Percentiles rank a stretch among this genome's conserved stretches.
Evolutionary conservation across 2,329 filamentous ascomycete species (phyloP).

Genomic region (Furcasterigmium furcatum): DNA sequence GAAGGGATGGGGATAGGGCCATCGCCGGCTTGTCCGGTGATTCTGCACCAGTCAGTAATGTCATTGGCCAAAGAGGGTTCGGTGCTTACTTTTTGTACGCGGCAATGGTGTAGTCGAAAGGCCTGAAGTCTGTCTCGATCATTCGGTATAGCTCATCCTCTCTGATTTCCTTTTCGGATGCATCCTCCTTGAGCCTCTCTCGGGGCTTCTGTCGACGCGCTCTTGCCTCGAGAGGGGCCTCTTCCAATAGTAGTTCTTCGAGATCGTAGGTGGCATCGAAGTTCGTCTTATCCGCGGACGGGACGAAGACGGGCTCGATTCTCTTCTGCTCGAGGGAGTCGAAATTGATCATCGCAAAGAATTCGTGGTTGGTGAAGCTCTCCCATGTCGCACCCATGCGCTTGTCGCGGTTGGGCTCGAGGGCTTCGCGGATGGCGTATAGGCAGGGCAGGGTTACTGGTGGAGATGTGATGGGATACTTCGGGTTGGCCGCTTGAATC

Average conservation of each 20-base stretch:
- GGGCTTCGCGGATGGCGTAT: constrained; percentile 79
- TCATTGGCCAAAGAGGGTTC: no score
- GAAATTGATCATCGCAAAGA: constrained; percentile 87
- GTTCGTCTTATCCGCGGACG: constrained; percentile 96
- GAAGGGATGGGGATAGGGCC: constrained; percentile 1
- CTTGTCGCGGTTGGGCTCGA: constrained; percentile 76
- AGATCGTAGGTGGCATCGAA: constrained; percentile 98
- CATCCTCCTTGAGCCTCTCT: constrained; percentile 88
- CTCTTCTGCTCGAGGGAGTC: constrained; percentile 79
- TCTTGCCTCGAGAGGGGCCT: constrained; percentile 89
- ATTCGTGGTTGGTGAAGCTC: constrained; percentile 82
- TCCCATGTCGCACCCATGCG: constrained; percentile 86
- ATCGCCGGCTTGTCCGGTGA: constrained; percentile 8
- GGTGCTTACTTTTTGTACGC: constrained; percentile 71
- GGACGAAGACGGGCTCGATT: constrained; percentile 86
- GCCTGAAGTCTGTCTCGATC: constrained; percentile 91
- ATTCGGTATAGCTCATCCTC: constrained; percentile 91
- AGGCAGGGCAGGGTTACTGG: constrained; percentile 85
- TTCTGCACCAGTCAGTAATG: constrained; percentile 1
- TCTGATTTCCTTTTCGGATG: constrained; percentile 89
- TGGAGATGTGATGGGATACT: constrained; percentile 88
- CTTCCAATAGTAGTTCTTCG: constrained; percentile 88
- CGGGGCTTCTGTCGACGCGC: constrained; percentile 91
- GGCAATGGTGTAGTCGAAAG: constrained; percentile 89
- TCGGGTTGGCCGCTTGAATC: constrained; percentile 78